Percentiles rank a stretch among this genome's conserved stretches.
phyloP scores from a whole-genome alignment of 371 early-diverging fungal genomes.

The Parasitella parasitica region DNA sequence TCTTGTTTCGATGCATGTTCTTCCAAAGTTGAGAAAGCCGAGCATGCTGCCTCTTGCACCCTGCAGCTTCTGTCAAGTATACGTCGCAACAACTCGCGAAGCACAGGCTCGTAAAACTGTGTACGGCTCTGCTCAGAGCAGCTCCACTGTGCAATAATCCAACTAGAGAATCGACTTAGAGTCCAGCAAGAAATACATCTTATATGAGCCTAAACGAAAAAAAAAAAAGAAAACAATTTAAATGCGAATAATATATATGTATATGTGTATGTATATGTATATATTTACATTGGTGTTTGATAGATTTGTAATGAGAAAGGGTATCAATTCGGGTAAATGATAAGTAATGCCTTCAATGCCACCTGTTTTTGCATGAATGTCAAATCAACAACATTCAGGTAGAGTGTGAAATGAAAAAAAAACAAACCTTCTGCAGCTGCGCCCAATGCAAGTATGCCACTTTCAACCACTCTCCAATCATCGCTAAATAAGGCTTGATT shows the following conservation, averaged over 20 bases:
- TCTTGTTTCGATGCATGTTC: constrained; percentile 77
- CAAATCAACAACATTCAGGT: not conserved
- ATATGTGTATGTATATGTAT: not conserved
- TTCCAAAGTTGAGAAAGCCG: constrained; percentile 90
- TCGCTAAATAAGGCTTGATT: constrained; percentile 70
- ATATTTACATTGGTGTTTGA: constrained; percentile 68
- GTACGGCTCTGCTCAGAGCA: constrained; percentile 60
- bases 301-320: constrained; percentile 74
- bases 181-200: constrained; percentile 97
- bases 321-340: constrained; percentile 85
- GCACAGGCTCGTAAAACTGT: constrained; percentile 77
- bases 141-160: constrained; percentile 67
- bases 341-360: constrained; percentile 79
- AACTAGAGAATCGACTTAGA: constrained; percentile 85
- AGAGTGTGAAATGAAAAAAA: not conserved
- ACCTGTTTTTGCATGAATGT: constrained; percentile 23
- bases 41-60: constrained; percentile 95
- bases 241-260: not conserved
- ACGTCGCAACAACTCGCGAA: constrained; percentile 74
- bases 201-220: constrained; percentile 68
- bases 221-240: too few relatives aligned
- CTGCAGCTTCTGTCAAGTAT: constrained; percentile 89
- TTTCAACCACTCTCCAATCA: constrained; percentile 89
- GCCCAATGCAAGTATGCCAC: constrained; percentile 92
- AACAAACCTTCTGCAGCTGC: constrained; percentile 87